phyloP scores from a whole-genome alignment of 1,284 basidiomycete genomes.

The Xanthoconium separans region DNA sequence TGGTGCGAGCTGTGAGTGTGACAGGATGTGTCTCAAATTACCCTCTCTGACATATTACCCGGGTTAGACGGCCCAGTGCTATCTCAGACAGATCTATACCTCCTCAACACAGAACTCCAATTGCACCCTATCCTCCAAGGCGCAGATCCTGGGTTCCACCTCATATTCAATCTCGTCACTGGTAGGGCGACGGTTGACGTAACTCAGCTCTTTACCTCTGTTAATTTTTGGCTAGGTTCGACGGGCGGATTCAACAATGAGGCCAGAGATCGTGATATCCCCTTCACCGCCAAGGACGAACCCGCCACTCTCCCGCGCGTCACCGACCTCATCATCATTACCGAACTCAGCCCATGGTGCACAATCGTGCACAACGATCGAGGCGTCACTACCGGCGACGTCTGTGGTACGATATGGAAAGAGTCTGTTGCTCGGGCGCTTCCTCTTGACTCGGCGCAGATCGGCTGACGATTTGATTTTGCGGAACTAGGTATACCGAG shows the following conservation, averaged over 20 bases:
- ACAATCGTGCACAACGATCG: slow-evolving; percentile 69
- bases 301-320: slow-evolving; percentile 79
- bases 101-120: slow-evolving; percentile 64
- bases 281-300: slow-evolving; percentile 67
- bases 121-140: slow-evolving; percentile 68
- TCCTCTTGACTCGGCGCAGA: background rate
- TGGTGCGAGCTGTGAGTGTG: slow-evolving; percentile 31
- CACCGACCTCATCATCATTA: slow-evolving; percentile 69
- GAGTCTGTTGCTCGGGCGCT: slow-evolving; percentile 50
- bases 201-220: background rate
- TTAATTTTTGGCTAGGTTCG: slow-evolving; percentile 40
- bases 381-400: slow-evolving; percentile 72
- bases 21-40: background rate
- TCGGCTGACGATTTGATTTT: slow-evolving; percentile 11
- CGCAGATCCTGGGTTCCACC: slow-evolving; percentile 49
- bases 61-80: slow-evolving; percentile 71
- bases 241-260: slow-evolving; percentile 60
- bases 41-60: background rate
- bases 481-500: slow-evolving; percentile 57
- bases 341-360: slow-evolving; percentile 75
- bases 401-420: slow-evolving; percentile 64
- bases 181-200: slow-evolving; percentile 39
- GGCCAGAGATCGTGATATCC: slow-evolving; percentile 56
- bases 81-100: slow-evolving; percentile 71
- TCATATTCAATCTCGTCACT: slow-evolving; percentile 68